These are phyloP conservation scores for Musa itinerans DNA, from an alignment of 176 grass and related monocot genomes.

Conservation along the genomic window DNA sequence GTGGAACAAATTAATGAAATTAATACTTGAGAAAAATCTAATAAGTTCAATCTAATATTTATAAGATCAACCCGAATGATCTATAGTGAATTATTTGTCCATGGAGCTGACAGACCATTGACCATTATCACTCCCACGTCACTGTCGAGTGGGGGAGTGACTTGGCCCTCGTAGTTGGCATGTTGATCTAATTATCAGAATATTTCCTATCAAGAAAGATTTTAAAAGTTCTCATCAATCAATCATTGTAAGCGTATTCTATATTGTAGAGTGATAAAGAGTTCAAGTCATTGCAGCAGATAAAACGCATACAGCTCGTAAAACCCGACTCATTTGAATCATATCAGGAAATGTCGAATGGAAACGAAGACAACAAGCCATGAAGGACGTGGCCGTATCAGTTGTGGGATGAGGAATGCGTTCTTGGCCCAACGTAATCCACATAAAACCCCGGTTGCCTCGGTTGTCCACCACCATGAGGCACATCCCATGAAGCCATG, in stretches of 20 bases:
- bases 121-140: too few species aligned
- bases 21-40: too few species aligned
- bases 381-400: constrained; percentile 5
- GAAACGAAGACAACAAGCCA: neutral
- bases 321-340: neutral
- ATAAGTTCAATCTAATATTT: too few species aligned
- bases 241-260: neutral
- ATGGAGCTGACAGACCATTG: too few species aligned
- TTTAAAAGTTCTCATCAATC: constrained; percentile 5
- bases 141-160: too few species aligned
- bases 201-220: neutral
- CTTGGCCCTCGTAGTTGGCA: too few species aligned
- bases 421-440: constrained; percentile 61
- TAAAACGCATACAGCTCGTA: constrained; percentile 28
- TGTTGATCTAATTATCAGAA: too few species aligned
- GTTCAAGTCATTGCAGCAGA: constrained; percentile 19
- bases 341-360: neutral
- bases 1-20: too few species aligned
- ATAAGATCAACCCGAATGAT: too few species aligned
- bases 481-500: constrained; percentile 5
- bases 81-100: too few species aligned
- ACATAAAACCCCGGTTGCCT: constrained; percentile 55
- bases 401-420: constrained; percentile 64
- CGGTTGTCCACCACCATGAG: neutral
- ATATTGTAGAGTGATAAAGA: constrained; percentile 25